Evolutionary conservation across 805 yeast genomes (phyloP).

Genomic region (Saitoella complicata): DNA sequence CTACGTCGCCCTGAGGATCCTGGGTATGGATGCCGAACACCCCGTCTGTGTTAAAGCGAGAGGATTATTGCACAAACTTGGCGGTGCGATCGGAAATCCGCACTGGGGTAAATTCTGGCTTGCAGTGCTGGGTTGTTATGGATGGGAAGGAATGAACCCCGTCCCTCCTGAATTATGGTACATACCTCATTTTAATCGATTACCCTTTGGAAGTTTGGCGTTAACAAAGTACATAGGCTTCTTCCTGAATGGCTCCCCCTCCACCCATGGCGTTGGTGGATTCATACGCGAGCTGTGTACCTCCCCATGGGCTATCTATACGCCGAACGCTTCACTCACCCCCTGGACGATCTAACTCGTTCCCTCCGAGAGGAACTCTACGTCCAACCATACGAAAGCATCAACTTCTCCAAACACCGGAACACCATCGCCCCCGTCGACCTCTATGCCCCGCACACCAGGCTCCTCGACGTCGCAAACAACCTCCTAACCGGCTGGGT

Average conservation of each 20-base stretch:
- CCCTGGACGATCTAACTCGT: slow-evolving; percentile 43
- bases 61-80: slow-evolving; percentile 39
- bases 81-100: slow-evolving; percentile 82
- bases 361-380: slow-evolving; percentile 72
- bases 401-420: slow-evolving; percentile 56
- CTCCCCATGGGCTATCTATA: slow-evolving; percentile 72
- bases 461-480: slow-evolving; percentile 46
- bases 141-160: slow-evolving; percentile 96
- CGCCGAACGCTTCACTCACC: slow-evolving; percentile 28
- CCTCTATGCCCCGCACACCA: slow-evolving; percentile 82
- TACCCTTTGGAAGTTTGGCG: neutral
- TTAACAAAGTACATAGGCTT: slow-evolving; percentile 16
- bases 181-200: neutral
- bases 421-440: slow-evolving; percentile 85
- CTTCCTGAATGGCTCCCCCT: slow-evolving; percentile 67
- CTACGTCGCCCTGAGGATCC: slow-evolving; percentile 61
- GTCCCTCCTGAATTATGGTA: slow-evolving; percentile 91
- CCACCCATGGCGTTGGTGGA: slow-evolving; percentile 99
- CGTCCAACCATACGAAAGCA: slow-evolving; percentile 40
- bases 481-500: slow-evolving; percentile 47
- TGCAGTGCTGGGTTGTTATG: slow-evolving; percentile 59
- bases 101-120: slow-evolving; percentile 98
- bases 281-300: slow-evolving; percentile 86
- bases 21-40: slow-evolving; percentile 63
- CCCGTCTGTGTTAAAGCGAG: slow-evolving; percentile 68